Evolutionary conservation across 345 rosid genomes (phyloP).

Genomic region (Syzygium oleosum): DNA sequence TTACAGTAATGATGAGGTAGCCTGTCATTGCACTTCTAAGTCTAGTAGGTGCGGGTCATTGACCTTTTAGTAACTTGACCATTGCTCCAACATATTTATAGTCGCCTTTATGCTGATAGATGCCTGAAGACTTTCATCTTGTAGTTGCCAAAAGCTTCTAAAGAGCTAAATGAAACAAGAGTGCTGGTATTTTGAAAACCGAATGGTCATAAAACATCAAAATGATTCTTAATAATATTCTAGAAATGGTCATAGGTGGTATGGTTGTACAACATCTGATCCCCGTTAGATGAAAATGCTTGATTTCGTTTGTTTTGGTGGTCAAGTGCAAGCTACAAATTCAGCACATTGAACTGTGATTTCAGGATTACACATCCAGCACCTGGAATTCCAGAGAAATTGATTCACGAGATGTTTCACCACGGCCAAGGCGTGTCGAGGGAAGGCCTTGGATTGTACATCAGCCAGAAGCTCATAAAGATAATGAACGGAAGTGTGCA

Average conservation of each 20-base stretch:
- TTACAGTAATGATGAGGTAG: neutral
- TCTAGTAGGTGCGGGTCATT: neutral
- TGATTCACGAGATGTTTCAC: conserved; percentile 65
- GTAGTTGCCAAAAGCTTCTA: neutral
- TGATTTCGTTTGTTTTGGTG: neutral
- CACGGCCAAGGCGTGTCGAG: conserved; percentile 43
- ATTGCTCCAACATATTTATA: neutral
- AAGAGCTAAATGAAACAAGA: neutral
- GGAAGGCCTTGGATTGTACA: conserved; percentile 76
- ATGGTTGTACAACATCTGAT: neutral
- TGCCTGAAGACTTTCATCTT: neutral
- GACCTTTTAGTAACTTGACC: neutral
- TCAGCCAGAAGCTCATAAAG: conserved; percentile 67
- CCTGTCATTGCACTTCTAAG: neutral
- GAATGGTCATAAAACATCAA: neutral
- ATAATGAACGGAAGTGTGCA: conserved; percentile 74
- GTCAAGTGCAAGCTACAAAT: neutral
- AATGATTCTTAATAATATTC: neutral
- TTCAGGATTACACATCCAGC: conserved; percentile 68
- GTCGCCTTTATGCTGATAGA: neutral
- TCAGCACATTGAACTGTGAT: neutral
- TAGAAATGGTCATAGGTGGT: neutral
- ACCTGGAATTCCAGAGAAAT: conserved; percentile 66
- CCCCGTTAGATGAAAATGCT: neutral
- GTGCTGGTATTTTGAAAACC: neutral